phyloP scores from a whole-genome alignment of 75 land plant genomes.

The Ceratopteris richardii region DNA sequence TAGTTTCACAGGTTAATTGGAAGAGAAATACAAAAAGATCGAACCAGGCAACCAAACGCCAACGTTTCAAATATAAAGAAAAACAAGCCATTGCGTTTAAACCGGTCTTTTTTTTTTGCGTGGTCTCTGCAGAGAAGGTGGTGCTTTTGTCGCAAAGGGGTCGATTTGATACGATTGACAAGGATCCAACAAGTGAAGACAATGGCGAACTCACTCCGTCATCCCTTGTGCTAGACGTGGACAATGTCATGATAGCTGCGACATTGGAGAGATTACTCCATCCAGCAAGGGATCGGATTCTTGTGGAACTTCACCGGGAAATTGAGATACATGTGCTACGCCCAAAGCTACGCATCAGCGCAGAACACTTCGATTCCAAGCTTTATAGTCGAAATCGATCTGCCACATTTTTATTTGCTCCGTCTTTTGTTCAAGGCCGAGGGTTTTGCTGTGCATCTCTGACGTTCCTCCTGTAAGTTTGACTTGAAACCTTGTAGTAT shows the following conservation, averaged over 20 bases:
- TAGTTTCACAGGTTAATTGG: too few relatives aligned
- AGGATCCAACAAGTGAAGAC: conserved; percentile 18
- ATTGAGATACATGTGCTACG: conserved; percentile 29
- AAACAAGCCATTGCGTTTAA: too few relatives aligned
- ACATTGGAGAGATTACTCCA: conserved; percentile 37
- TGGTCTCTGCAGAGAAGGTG: conserved; percentile 20
- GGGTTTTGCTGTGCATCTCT: conserved; percentile 30
- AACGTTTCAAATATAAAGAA: too few relatives aligned
- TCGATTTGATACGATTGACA: conserved; percentile 1
- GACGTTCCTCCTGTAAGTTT: conserved; percentile 37
- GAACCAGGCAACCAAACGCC: too few relatives aligned
- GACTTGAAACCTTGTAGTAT: background rate
- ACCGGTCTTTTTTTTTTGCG: too few relatives aligned
- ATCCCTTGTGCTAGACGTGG: conserved; percentile 22
- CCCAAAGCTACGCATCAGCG: conserved; percentile 21
- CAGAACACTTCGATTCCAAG: conserved; percentile 13
- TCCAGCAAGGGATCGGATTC: conserved; percentile 20
- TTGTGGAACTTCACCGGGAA: conserved; percentile 43
- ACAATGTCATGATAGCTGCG: conserved; percentile 38
- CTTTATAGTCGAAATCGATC: conserved; percentile 26
- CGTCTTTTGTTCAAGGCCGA: conserved; percentile 37
- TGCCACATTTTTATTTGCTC: conserved; percentile 35
- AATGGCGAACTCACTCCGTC: conserved; percentile 10
- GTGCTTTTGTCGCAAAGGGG: conserved; percentile 32
- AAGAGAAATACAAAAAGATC: too few relatives aligned